phyloP scores from a whole-genome alignment of 495 filamentous ascomycete species.

The Lasiosphaeris hirsuta region DNA sequence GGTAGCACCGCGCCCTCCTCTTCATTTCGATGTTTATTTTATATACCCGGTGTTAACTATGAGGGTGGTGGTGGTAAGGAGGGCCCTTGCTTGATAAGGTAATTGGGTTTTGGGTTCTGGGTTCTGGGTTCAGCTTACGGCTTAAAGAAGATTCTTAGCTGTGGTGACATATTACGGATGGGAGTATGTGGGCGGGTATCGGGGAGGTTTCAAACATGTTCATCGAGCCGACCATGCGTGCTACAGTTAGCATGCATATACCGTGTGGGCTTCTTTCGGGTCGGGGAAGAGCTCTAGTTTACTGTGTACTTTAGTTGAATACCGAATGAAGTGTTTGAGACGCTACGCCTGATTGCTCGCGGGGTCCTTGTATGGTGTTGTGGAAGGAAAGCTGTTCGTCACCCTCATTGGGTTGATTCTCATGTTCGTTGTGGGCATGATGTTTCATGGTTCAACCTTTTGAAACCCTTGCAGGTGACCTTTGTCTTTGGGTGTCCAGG shows the following conservation, averaged over 20 bases:
- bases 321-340: neutral
- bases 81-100: constrained; percentile 35
- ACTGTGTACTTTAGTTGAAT: constrained; percentile 4
- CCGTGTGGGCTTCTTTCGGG: constrained; percentile 14
- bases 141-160: neutral
- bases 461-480: neutral
- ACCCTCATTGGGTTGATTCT: neutral
- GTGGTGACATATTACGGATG: neutral
- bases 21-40: constrained; percentile 40
- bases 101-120: constrained; percentile 13
- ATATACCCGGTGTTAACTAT: constrained; percentile 41
- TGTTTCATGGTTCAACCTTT: neutral
- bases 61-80: constrained; percentile 23
- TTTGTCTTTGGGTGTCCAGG: neutral
- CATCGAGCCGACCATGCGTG: constrained; percentile 1
- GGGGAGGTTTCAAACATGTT: constrained; percentile 9
- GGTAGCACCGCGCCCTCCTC: constrained; percentile 20
- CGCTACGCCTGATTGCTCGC: neutral
- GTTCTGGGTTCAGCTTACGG: too few species aligned
- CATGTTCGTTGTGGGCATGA: neutral
- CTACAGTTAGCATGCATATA: constrained; percentile 16
- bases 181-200: neutral
- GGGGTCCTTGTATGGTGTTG: too few species aligned
- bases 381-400: neutral
- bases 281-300: constrained; percentile 15